These are phyloP conservation scores for Aspergillus hiratsukae DNA, from an alignment of 2,329 filamentous ascomycete species.

Conservation along the genomic window DNA sequence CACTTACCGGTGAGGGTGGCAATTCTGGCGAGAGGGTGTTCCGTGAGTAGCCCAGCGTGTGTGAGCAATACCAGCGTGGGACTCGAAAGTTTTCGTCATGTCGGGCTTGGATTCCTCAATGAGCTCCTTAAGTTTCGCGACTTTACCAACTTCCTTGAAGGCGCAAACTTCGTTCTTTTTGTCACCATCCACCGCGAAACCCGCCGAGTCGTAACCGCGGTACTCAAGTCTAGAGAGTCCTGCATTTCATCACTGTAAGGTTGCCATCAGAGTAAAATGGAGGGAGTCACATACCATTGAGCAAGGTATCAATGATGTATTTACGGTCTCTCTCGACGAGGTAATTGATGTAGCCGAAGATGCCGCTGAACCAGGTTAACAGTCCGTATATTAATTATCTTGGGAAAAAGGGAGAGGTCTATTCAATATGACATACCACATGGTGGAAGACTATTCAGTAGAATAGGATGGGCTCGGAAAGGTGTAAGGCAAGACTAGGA, in stretches of 20 bases:
- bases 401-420: not conserved
- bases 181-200: constrained; percentile 92
- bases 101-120: constrained; percentile 81
- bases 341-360: constrained; percentile 96
- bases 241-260: constrained; percentile 35
- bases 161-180: constrained; percentile 98
- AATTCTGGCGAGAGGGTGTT: constrained; percentile 87
- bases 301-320: constrained; percentile 90
- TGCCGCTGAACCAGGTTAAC: constrained; percentile 29
- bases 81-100: constrained; percentile 90
- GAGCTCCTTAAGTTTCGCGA: constrained; percentile 90
- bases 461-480: not conserved
- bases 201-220: constrained; percentile 96
- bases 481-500: not conserved
- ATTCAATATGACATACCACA: constrained; percentile 30
- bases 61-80: constrained; percentile 97
- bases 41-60: constrained; percentile 99
- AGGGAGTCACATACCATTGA: constrained; percentile 68
- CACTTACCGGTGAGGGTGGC: constrained; percentile 91
- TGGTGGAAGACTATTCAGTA: constrained; percentile 16
- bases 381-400: not conserved
- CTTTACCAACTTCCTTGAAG: constrained; percentile 99
- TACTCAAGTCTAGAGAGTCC: constrained; percentile 95
- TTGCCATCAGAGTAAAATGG: not conserved
- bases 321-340: constrained; percentile 97